Evolutionary conservation across 2,329 filamentous ascomycete species (phyloP), one percentile per base, ranked within the genome.

Genomic region (Didymella pomorum): DNA sequence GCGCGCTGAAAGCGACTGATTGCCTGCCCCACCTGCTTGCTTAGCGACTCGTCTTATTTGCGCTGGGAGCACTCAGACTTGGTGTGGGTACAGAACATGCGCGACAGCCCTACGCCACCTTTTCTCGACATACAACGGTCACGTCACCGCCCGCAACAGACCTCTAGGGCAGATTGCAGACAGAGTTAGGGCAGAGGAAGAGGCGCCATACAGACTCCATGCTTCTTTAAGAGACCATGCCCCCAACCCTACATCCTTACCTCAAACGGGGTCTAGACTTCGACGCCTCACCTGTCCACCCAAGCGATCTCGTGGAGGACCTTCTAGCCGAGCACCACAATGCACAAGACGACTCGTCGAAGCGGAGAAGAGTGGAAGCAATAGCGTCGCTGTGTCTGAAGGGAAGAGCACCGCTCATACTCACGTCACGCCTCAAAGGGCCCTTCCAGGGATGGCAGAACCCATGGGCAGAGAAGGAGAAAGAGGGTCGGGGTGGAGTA

Each of bases 351-450:
- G 78, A 78, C 29, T 73, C 79, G 3, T 80, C 84, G 12, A 86
- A 84, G 70, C 81, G 80, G 25, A 73, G 79, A 21, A 81, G 85
- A 58, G 86, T 88, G 58, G 87, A 90, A 71, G 74, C 79, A 0
- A 83, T 88, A 12, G 89, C 86, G 1, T 76, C 81, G 29, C 80
- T 81, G 31, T 91, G 84, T 65, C 76, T 90, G 35, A 75, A 80
- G 7, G 89, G 89, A 0, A 76, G 81, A 28, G 70, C 80, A 2
- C 82, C 88, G 0, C 68, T 83, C 23, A 79, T 93, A 2, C 71
- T 87, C 3, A 89, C 89, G 12, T 84, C 89, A 7, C 75, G 78
- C 6, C 78, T 91, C 3, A 81, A 78, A 58, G 89, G 89, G 0
- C 89, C 89, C 0, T 89, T 91, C 63, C 80, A 68, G 6, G 58